Conservation (phyloP, 495 filamentous ascomycete genomes). For the Thermothielavioides terrestris region DNA sequence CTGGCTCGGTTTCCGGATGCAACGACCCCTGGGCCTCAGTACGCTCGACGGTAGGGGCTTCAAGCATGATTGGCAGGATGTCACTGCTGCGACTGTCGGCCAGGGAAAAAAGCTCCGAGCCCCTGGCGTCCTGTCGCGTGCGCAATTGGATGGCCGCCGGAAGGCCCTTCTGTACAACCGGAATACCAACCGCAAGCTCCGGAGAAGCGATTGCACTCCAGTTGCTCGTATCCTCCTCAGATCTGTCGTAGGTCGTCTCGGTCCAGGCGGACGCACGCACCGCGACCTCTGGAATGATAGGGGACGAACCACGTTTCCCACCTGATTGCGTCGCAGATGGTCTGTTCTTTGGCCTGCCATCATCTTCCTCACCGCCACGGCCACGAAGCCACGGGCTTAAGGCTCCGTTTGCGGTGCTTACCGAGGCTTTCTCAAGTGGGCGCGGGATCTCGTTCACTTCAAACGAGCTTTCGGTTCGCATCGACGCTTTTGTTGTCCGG, state of each 20-base stretch:
- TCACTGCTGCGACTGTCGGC: constrained; percentile 9
- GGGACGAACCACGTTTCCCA: constrained; percentile 34
- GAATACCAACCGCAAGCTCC: constrained; percentile 27
- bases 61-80: constrained; percentile 32
- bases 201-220: constrained; percentile 38
- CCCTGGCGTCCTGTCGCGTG: constrained; percentile 6
- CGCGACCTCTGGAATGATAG: constrained; percentile 20
- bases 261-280: constrained; percentile 25
- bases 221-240: constrained; percentile 30
- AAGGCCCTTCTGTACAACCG: constrained; percentile 23
- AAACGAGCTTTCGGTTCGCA: constrained; percentile 30
- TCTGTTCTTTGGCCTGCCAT: not conserved
- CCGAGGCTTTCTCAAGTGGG: constrained; percentile 2
- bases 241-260: constrained; percentile 21
- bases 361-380: constrained; percentile 19
- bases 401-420: constrained; percentile 26
- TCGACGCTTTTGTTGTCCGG: constrained; percentile 26
- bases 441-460: constrained; percentile 32
- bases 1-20: constrained; percentile 1
- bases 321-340: constrained; percentile 9
- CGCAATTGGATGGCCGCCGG: constrained; percentile 27
- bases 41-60: constrained; percentile 8
- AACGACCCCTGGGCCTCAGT: not conserved
- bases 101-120: not conserved
- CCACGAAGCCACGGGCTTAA: constrained; percentile 36